phyloP scores from a whole-genome alignment of 2,329 filamentous ascomycete species.

The Aphanoascus verrucosus region DNA sequence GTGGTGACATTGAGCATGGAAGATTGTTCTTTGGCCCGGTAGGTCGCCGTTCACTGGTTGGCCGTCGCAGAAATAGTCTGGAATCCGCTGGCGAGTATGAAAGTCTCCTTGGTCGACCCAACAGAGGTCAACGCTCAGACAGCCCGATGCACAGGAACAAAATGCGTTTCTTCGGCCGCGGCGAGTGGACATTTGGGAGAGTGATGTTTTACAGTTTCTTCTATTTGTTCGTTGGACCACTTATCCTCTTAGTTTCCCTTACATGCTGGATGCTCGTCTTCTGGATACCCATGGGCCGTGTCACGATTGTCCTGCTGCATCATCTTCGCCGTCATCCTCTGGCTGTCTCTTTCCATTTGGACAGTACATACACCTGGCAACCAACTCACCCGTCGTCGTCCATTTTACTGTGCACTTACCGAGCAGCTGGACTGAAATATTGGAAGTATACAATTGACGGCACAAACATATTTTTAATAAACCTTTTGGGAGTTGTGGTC shows the following conservation, averaged over 20 bases:
- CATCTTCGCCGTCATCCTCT: constrained; percentile 88
- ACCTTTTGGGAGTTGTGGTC: constrained; percentile 82
- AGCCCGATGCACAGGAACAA: constrained; percentile 48
- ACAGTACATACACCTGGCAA: constrained; percentile 61
- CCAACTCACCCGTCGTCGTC: constrained; percentile 65
- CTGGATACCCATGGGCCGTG: constrained; percentile 96
- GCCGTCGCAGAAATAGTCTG: constrained; percentile 74
- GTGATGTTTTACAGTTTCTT: constrained; percentile 96
- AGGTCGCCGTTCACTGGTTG: constrained; percentile 65
- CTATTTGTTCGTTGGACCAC: constrained; percentile 80
- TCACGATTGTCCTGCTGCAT: constrained; percentile 77
- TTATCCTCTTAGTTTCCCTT: constrained; percentile 71
- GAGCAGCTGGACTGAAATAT: constrained; percentile 85
- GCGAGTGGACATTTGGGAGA: constrained; percentile 87
- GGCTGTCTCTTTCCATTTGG: constrained; percentile 84
- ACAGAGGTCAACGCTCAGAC: constrained; percentile 41
- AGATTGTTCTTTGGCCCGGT: constrained; percentile 88
- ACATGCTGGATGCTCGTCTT: constrained; percentile 97
- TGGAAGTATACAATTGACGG: constrained; percentile 99
- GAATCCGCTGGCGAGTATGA: constrained; percentile 85
- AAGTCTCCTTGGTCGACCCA: constrained; percentile 64
- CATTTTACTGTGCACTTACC: constrained; percentile 91
- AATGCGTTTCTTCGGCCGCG: constrained; percentile 82
- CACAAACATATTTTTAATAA: constrained; percentile 98
- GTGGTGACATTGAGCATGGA: constrained; percentile 88